Conservation (phyloP, 169 alveolate genomes). For the Eimeria acervulina region DNA sequence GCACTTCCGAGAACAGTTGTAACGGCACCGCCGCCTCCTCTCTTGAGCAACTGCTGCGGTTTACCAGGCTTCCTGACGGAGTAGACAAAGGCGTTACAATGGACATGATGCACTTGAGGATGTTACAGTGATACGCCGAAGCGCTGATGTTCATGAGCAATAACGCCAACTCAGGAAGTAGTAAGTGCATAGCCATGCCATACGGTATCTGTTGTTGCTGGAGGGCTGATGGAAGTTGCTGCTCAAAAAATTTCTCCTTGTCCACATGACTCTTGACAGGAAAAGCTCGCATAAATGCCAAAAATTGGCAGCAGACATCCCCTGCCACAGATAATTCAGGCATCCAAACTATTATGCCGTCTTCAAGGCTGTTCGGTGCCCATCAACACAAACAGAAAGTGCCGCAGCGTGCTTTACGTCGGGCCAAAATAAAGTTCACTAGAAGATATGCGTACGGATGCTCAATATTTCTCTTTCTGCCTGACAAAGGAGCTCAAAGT, state of each 20-base stretch:
- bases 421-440: not conserved
- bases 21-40: conserved; percentile 36
- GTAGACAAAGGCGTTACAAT: conserved; percentile 48
- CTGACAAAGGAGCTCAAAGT: not conserved
- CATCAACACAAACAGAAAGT: not conserved
- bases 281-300: conserved; percentile 26
- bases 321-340: conserved; percentile 31
- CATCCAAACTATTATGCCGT: not conserved
- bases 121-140: conserved; percentile 53
- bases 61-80: conserved; percentile 21
- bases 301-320: conserved; percentile 53
- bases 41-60: conserved; percentile 20
- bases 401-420: not conserved
- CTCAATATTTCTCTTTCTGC: not conserved
- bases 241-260: conserved; percentile 65
- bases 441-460: not conserved
- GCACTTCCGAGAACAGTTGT: conserved; percentile 40
- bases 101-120: conserved; percentile 59
- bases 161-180: conserved; percentile 69
- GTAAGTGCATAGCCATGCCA: conserved; percentile 65
- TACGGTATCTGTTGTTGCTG: conserved; percentile 52
- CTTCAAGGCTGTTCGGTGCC: conserved; percentile 2
- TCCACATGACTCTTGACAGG: conserved; percentile 69
- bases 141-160: conserved; percentile 73
- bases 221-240: conserved; percentile 65